These are phyloP conservation scores for Paraconiothyrium sp. DNA, from an alignment of 2,329 filamentous ascomycete species.

Conservation along the genomic window DNA sequence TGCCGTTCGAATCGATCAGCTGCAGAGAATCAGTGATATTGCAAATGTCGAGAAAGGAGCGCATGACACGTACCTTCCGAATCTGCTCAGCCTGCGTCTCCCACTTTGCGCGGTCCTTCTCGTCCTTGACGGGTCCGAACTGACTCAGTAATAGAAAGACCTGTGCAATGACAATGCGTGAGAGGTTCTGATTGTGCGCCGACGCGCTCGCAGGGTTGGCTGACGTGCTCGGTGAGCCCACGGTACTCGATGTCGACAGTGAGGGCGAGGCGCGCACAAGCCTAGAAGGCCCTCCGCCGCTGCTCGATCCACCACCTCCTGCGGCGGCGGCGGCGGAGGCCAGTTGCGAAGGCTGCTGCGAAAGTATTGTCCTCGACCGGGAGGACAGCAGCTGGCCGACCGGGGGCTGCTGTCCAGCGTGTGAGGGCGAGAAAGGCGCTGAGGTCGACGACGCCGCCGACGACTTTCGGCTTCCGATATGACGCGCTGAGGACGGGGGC, in stretches of 20 bases:
- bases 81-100: conserved; percentile 91
- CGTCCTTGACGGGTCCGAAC: conserved; percentile 81
- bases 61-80: conserved; percentile 73
- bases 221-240: conserved; percentile 62
- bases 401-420: conserved; percentile 64
- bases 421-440: conserved; percentile 64
- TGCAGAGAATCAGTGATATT: conserved; percentile 52
- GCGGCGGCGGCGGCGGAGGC: conserved; percentile 65
- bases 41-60: conserved; percentile 10
- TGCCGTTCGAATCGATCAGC: conserved; percentile 97
- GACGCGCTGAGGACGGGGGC: conserved; percentile 59
- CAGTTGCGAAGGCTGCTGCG: conserved; percentile 63
- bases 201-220: conserved; percentile 56
- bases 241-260: conserved; percentile 64
- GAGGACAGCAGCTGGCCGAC: conserved; percentile 64
- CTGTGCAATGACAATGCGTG: conserved; percentile 94
- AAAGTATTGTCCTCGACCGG: conserved; percentile 65
- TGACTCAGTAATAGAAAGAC: conserved; percentile 88
- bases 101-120: conserved; percentile 91
- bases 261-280: conserved; percentile 69
- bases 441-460: conserved; percentile 64
- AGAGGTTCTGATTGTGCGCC: conserved; percentile 64
- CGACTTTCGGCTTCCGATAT: conserved; percentile 62
- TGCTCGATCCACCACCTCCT: conserved; percentile 61
- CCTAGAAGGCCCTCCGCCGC: conserved; percentile 65